Conservation (phyloP, 768 basidiomycete species). For the Mrakia frigida region DNA sequence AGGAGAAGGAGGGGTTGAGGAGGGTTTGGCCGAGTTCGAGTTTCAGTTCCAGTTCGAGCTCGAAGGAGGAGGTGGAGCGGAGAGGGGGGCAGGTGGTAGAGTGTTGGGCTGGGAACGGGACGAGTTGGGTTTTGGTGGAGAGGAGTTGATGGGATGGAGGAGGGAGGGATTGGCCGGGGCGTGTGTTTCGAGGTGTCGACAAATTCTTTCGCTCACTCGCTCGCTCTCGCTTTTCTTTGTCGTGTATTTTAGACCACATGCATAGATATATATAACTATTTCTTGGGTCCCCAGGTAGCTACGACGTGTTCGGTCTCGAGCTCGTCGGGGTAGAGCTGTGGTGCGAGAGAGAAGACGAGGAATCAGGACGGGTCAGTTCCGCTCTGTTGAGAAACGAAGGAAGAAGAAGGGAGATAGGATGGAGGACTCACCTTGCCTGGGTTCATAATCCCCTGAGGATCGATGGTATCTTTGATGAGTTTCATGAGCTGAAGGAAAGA, state of each 20-base stretch:
- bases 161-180: too few species aligned
- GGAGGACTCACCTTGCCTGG: constrained; percentile 27
- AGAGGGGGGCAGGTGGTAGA: constrained; percentile 29
- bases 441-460: constrained; percentile 32
- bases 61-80: neutral
- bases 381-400: neutral
- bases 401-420: neutral
- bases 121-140: constrained; percentile 51
- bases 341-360: neutral
- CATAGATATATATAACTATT: neutral
- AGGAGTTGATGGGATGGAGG: neutral
- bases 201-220: too few species aligned
- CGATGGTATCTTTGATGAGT: constrained; percentile 62
- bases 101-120: constrained; percentile 54
- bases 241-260: too few species aligned
- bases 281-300: constrained; percentile 5
- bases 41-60: too few species aligned
- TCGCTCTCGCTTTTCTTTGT: too few species aligned
- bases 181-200: too few species aligned
- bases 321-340: constrained; percentile 26
- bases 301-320: constrained; percentile 14
- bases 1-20: too few species aligned
- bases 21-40: too few species aligned
- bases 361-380: neutral
- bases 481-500: constrained; percentile 59